Conservation (phyloP, 257 asterid species). For the Asclepias syriaca region DNA sequence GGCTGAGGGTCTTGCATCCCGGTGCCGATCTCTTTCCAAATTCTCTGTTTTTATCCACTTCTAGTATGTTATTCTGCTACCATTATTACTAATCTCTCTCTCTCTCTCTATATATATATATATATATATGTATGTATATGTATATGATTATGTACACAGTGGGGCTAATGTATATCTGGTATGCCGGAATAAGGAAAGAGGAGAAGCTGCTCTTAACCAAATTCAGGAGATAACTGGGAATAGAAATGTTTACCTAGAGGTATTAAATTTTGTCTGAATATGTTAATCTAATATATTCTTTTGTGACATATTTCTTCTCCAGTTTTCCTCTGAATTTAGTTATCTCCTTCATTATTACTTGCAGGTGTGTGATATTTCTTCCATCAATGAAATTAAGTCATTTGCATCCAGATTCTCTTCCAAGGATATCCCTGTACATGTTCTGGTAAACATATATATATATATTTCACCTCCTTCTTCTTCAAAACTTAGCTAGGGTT, state of each 20-base stretch:
- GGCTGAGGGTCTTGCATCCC: conserved; percentile 86
- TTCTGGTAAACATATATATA: conserved; percentile 44
- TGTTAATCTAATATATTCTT: too few relatives aligned
- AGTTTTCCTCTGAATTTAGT: neutral
- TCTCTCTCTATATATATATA: too few relatives aligned
- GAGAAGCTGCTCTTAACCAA: conserved; percentile 72
- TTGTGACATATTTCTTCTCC: too few relatives aligned
- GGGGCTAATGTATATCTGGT: conserved; percentile 84
- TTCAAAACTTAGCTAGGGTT: neutral
- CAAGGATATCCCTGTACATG: conserved; percentile 64
- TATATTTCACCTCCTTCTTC: conserved; percentile 4
- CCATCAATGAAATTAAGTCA: conserved; percentile 60
- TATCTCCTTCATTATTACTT: neutral
- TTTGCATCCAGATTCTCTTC: conserved; percentile 64
- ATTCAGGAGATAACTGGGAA: conserved; percentile 67
- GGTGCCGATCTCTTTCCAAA: conserved; percentile 33
- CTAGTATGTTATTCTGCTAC: neutral
- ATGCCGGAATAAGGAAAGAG: conserved; percentile 85
- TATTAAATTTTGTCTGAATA: conserved; percentile 6
- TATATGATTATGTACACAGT: conserved; percentile 39
- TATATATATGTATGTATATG: too few relatives aligned
- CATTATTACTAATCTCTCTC: neutral
- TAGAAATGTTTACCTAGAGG: conserved; percentile 78
- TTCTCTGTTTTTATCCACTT: neutral
- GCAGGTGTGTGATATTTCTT: conserved; percentile 84